Evolutionary conservation across 1,284 basidiomycete species (phyloP).

Genomic region (Vanrija humicola): DNA sequence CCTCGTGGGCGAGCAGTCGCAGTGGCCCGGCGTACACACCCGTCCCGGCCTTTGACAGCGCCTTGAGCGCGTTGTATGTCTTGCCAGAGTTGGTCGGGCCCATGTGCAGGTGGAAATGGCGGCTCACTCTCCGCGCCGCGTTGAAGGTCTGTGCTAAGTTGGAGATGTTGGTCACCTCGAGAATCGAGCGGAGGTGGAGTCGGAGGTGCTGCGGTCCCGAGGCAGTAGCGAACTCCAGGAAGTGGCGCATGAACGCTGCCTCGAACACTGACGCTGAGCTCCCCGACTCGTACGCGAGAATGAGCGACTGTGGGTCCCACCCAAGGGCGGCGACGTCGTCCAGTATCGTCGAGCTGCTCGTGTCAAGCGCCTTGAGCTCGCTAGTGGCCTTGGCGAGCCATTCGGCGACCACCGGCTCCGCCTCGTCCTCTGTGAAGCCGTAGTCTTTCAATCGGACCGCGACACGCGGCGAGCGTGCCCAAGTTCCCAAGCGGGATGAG

Average conservation of each 20-base stretch:
- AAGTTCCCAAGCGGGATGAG: constrained; percentile 27
- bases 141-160: constrained; percentile 40
- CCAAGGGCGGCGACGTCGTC: constrained; percentile 14
- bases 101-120: constrained; percentile 89
- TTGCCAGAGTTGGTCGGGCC: constrained; percentile 98
- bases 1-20: constrained; percentile 89
- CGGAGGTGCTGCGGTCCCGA: constrained; percentile 6
- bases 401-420: neutral
- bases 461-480: constrained; percentile 22
- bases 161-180: constrained; percentile 45
- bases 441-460: constrained; percentile 21
- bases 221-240: constrained; percentile 16
- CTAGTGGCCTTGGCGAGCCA: constrained; percentile 2
- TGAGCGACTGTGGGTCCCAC: constrained; percentile 27
- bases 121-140: constrained; percentile 54
- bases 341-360: constrained; percentile 6
- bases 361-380: constrained; percentile 3
- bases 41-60: constrained; percentile 67
- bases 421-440: constrained; percentile 21
- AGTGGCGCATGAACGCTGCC: constrained; percentile 27
- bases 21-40: constrained; percentile 91
- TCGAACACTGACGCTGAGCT: constrained; percentile 26
- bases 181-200: constrained; percentile 37
- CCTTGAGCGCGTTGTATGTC: constrained; percentile 86
- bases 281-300: constrained; percentile 26